Percentiles rank a stretch among this genome's conserved stretches.
These are phyloP conservation scores for Iris macrosiphon DNA, from an alignment of 106 monocot genomes.

Conservation along the genomic window DNA sequence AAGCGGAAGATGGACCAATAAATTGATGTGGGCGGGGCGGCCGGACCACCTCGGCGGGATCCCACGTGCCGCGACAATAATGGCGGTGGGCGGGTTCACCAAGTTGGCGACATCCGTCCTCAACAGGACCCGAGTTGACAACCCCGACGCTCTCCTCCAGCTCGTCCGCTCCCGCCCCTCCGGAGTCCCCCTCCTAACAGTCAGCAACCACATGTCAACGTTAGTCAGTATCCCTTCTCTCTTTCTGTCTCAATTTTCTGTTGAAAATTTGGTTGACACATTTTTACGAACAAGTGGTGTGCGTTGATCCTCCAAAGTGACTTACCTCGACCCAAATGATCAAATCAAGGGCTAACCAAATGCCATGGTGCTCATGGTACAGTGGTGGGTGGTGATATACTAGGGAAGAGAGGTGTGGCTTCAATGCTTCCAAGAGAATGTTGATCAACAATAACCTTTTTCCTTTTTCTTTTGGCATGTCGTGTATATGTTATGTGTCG, in stretches of 20 bases:
- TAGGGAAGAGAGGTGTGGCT: too few relatives aligned
- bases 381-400: too few relatives aligned
- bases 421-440: too few relatives aligned
- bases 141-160: conserved; percentile 60
- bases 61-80: conserved; percentile 44
- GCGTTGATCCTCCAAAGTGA: too few relatives aligned
- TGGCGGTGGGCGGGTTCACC: conserved; percentile 64
- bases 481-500: too few relatives aligned
- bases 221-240: conserved; percentile 19
- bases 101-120: conserved; percentile 61
- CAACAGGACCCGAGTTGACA: conserved; percentile 85
- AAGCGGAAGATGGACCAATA: too few relatives aligned
- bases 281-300: neutral
- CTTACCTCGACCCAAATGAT: too few relatives aligned
- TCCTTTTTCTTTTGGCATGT: too few relatives aligned
- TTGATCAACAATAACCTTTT: too few relatives aligned
- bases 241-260: neutral
- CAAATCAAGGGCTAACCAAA: too few relatives aligned
- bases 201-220: conserved; percentile 99
- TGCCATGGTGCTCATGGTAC: too few relatives aligned
- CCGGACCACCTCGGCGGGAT: conserved; percentile 48
- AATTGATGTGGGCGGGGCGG: conserved; percentile 47
- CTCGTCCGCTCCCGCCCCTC: conserved; percentile 72
- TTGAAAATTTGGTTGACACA: neutral
- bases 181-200: conserved; percentile 75